phyloP scores from a whole-genome alignment of 2,329 filamentous ascomycete species.

The Geosmithia putterillii region DNA sequence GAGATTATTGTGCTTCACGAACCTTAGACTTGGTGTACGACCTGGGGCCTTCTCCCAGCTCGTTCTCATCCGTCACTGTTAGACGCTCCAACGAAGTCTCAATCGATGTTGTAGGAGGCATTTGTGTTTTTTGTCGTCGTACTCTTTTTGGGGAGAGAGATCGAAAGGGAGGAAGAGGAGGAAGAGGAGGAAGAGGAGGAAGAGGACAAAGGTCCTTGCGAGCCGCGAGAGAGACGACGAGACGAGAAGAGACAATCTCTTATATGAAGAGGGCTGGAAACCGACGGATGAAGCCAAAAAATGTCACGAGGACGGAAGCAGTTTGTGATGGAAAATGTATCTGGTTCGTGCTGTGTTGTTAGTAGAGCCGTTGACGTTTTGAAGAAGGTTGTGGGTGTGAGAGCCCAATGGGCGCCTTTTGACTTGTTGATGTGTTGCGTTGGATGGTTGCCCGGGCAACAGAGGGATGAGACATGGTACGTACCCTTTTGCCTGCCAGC shows the following conservation, averaged over 20 bases:
- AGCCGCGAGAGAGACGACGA: neutral
- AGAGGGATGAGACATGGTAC: no score
- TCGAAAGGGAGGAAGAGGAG: neutral
- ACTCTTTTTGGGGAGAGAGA: neutral
- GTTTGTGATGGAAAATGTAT: no score
- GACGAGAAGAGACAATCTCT: neutral
- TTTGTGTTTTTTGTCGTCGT: constrained; percentile 12
- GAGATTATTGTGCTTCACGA: constrained; percentile 9
- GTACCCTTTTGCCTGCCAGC: no score
- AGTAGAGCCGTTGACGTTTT: no score
- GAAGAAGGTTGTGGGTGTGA: no score
- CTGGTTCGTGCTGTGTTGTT: no score
- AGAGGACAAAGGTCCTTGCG: neutral
- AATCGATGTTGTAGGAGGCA: constrained; percentile 61
- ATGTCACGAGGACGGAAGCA: no score
- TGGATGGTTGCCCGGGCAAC: no score
- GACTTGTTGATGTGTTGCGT: no score
- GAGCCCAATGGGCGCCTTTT: no score
- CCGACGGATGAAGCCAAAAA: no score
- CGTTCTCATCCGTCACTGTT: constrained; percentile 82
- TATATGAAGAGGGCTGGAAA: no score
- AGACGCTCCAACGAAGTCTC: constrained; percentile 85
- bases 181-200: neutral
- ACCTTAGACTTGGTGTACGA: constrained; percentile 68
- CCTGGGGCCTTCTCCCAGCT: constrained; percentile 24